Conservation (phyloP, 352 stramenopile genomes). For the Phytophthora tubulina region DNA sequence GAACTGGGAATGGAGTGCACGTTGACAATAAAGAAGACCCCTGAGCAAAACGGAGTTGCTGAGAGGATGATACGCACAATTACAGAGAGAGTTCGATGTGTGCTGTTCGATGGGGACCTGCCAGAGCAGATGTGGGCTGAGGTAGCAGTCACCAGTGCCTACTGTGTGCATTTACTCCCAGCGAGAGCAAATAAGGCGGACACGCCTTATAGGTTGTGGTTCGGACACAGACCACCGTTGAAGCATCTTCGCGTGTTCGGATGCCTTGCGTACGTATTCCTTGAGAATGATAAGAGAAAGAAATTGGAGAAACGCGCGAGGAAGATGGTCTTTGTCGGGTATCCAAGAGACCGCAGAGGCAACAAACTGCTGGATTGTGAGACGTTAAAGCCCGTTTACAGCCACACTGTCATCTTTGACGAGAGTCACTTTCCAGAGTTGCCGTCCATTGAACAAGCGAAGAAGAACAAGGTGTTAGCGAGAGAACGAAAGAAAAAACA, state of each 20-base stretch:
- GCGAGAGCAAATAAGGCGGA: neutral
- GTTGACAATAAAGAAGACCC: conserved; percentile 1
- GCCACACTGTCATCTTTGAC: neutral
- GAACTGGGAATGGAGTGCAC: neutral
- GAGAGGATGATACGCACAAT: conserved; percentile 9
- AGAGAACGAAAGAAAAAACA: neutral
- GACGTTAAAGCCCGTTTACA: neutral
- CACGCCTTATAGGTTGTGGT: neutral
- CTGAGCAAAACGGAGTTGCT: conserved; percentile 4
- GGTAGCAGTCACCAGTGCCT: neutral
- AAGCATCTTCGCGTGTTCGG: neutral
- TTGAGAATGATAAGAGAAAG: neutral
- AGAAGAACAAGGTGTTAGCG: neutral
- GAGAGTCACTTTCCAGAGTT: neutral
- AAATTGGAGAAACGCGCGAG: too few species aligned
- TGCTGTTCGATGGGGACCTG: conserved; percentile 1
- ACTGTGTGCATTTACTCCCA: neutral
- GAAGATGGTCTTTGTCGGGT: conserved; percentile 3
- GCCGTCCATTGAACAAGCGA: neutral
- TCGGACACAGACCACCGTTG: neutral
- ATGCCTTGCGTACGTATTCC: neutral
- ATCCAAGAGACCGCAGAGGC: conserved; percentile 1
- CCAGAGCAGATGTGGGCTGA: neutral
- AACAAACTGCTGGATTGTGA: neutral
- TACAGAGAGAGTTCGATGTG: conserved; percentile 1